These are phyloP conservation scores for Rhinocladiella similis DNA, from an alignment of 2,329 filamentous ascomycete genomes.

Conservation along the genomic window DNA sequence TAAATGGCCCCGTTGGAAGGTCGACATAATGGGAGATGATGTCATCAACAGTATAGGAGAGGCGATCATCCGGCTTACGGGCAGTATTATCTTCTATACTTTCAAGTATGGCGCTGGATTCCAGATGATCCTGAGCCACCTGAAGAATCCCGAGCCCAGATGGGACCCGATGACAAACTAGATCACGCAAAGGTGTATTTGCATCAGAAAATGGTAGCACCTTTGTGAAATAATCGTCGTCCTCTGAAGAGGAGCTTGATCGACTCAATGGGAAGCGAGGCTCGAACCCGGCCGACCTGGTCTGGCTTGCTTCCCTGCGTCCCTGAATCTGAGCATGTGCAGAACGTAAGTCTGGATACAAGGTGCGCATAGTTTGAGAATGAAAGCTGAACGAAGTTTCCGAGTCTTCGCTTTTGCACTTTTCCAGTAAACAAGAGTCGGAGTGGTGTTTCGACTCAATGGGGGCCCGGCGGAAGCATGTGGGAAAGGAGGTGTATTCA, in stretches of 20 bases:
- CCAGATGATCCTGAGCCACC: constrained; percentile 16
- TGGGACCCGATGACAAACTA: constrained; percentile 11
- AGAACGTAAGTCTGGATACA: constrained; percentile 20
- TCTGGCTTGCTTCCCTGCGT: constrained; percentile 7
- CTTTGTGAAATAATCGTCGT: constrained; percentile 3
- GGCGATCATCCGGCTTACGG: background rate
- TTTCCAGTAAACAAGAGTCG: constrained; percentile 13
- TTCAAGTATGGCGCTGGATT: constrained; percentile 24
- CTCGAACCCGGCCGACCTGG: background rate
- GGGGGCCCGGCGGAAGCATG: constrained; percentile 1
- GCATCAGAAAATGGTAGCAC: constrained; percentile 1
- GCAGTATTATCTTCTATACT: constrained; percentile 2
- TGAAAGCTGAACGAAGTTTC: background rate
- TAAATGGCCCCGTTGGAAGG: background rate
- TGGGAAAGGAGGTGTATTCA: constrained; percentile 1
- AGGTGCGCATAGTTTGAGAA: constrained; percentile 9
- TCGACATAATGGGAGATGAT: constrained; percentile 24
- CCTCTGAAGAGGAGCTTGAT: constrained; percentile 17
- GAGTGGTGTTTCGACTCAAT: constrained; percentile 16
- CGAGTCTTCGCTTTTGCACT: constrained; percentile 1
- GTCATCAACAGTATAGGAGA: constrained; percentile 18
- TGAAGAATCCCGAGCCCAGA: constrained; percentile 19
- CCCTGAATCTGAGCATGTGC: constrained; percentile 20
- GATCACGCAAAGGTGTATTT: constrained; percentile 7
- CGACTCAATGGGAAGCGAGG: constrained; percentile 19